Evolutionary conservation across 2,329 filamentous ascomycete species (phyloP).

Genomic region (Talaromyces sp.): DNA sequence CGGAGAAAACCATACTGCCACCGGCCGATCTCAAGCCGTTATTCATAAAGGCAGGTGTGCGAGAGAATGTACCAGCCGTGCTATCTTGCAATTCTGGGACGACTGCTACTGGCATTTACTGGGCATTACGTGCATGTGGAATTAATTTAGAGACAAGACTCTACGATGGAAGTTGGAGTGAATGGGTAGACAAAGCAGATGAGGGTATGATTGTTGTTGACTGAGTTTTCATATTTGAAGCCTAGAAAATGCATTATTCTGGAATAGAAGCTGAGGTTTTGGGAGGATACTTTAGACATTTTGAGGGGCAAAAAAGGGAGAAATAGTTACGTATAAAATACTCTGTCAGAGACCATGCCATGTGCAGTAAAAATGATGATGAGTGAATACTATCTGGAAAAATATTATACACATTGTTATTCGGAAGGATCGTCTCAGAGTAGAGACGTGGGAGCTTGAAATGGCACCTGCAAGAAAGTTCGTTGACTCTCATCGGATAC

Average conservation of each 20-base stretch:
- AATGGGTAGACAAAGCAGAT: constrained; percentile 29
- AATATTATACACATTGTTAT: too few relatives aligned
- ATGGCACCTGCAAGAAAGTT: background rate
- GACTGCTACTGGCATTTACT: constrained; percentile 31
- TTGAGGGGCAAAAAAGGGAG: too few relatives aligned
- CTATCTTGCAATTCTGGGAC: constrained; percentile 36
- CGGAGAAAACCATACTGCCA: background rate
- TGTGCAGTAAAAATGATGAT: too few relatives aligned
- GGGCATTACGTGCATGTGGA: constrained; percentile 25
- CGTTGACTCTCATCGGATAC: background rate
- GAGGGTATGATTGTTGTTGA: constrained; percentile 13
- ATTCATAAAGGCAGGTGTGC: constrained; percentile 9
- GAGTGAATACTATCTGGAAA: too few relatives aligned
- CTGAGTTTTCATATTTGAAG: background rate
- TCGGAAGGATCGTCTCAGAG: too few relatives aligned
- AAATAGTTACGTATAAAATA: too few relatives aligned
- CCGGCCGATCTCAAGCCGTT: background rate
- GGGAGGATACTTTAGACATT: too few relatives aligned
- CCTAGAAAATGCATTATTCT: too few relatives aligned
- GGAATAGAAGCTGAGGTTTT: too few relatives aligned
- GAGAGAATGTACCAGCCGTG: constrained; percentile 15
- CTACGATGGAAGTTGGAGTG: constrained; percentile 38
- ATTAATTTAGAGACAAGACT: constrained; percentile 22
- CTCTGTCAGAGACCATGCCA: too few relatives aligned
- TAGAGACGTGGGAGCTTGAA: too few relatives aligned